These are phyloP conservation scores for Scheffersomyces stambukii DNA, from an alignment of 1,139 yeast species.

Conservation along the genomic window DNA sequence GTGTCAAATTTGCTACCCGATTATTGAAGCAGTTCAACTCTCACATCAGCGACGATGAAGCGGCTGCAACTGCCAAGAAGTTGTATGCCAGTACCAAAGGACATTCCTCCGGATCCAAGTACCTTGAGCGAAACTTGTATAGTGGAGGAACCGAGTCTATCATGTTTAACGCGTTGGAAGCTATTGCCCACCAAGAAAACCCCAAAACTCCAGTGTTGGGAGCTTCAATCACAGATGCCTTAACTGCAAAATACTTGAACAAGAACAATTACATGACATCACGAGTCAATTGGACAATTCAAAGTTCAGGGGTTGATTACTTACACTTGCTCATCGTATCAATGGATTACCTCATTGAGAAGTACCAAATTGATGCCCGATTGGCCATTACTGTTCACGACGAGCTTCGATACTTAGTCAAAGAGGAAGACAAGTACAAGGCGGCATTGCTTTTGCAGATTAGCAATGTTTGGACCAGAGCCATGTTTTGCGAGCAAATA, in stretches of 20 bases:
- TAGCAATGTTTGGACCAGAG: slow-evolving; percentile 92
- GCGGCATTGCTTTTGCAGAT: slow-evolving; percentile 84
- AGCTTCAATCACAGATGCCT: slow-evolving; percentile 87
- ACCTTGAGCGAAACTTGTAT: slow-evolving; percentile 45
- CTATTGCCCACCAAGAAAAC: slow-evolving; percentile 75
- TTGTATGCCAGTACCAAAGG: slow-evolving; percentile 88
- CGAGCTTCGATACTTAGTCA: slow-evolving; percentile 79
- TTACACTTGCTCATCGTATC: slow-evolving; percentile 79
- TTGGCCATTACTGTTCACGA: slow-evolving; percentile 90
- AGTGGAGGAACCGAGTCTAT: slow-evolving; percentile 94
- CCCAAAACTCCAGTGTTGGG: slow-evolving; percentile 93
- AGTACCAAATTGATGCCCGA: slow-evolving; percentile 71
- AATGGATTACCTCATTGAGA: slow-evolving; percentile 75
- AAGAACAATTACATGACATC: slow-evolving; percentile 75
- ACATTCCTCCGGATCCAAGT: slow-evolving; percentile 23
- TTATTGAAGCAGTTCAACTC: slow-evolving; percentile 82
- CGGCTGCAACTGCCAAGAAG: slow-evolving; percentile 59
- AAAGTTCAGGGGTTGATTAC: slow-evolving; percentile 96
- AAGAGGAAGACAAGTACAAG: slow-evolving; percentile 66
- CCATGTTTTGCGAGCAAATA: slow-evolving; percentile 89
- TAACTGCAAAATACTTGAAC: slow-evolving; percentile 62
- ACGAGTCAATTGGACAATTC: slow-evolving; percentile 96
- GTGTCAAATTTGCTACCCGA: slow-evolving; percentile 81
- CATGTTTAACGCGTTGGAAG: slow-evolving; percentile 82
- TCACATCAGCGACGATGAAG: slow-evolving; percentile 59